Evolutionary conservation across 202 grass and related monocot species (phyloP).

Genomic region (Saccharum hybrid): DNA sequence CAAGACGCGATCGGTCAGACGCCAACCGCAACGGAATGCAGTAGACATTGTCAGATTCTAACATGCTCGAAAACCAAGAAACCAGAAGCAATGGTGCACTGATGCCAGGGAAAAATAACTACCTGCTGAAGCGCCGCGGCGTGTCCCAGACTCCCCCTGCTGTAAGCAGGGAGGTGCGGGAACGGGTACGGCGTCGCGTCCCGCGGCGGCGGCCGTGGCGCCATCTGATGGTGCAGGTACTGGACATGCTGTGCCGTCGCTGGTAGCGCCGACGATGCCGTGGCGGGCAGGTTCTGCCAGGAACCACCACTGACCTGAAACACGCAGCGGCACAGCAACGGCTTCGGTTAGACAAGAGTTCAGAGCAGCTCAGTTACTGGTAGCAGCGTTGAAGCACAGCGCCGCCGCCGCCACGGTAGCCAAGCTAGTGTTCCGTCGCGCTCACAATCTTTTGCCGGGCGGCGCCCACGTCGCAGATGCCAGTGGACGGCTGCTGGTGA

Average conservation of each 20-base stretch:
- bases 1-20: background rate
- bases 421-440: background rate
- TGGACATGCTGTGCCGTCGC: conserved; percentile 40
- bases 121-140: conserved; percentile 51
- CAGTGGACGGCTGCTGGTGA: conserved; percentile 31
- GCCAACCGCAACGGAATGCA: background rate
- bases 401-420: background rate
- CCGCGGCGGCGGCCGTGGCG: background rate
- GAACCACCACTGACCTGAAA: conserved; percentile 41
- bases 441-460: conserved; percentile 49
- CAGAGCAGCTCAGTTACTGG: background rate
- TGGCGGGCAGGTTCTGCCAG: conserved; percentile 35
- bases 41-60: too few relatives aligned
- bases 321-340: background rate
- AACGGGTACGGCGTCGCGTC: conserved; percentile 23
- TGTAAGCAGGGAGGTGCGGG: conserved; percentile 39
- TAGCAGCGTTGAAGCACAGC: background rate
- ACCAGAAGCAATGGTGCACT: background rate
- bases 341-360: background rate
- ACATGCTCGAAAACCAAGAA: background rate
- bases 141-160: conserved; percentile 19
- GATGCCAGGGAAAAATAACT: background rate
- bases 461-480: background rate
- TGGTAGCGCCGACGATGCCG: background rate
- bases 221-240: conserved; percentile 44